phyloP scores from a whole-genome alignment of 2,329 filamentous ascomycete genomes.

The Ceratocystis alfenasii region DNA sequence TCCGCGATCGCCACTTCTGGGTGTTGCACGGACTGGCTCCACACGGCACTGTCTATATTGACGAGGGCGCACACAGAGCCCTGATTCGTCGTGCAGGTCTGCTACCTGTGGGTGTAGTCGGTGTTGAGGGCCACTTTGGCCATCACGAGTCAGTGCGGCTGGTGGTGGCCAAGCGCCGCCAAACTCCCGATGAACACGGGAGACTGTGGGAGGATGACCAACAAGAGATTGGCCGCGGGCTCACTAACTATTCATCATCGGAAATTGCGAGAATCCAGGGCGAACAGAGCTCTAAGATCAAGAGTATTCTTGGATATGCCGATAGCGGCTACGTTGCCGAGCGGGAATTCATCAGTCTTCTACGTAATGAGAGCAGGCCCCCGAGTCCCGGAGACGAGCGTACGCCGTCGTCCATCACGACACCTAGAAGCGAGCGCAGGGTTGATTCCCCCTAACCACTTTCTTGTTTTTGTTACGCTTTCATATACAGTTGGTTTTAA shows the following conservation, averaged over 20 bases:
- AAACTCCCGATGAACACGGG: conserved; percentile 32
- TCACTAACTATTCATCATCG: conserved; percentile 83
- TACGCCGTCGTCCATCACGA: neutral
- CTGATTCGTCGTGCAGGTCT: conserved; percentile 74
- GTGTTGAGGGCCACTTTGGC: conserved; percentile 76
- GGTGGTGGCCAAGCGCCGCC: conserved; percentile 58
- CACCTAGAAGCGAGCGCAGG: conserved; percentile 2
- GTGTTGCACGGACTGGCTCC: conserved; percentile 82
- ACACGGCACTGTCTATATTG: conserved; percentile 85
- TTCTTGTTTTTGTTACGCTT: neutral
- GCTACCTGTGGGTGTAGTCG: conserved; percentile 79
- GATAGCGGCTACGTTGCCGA: conserved; percentile 90
- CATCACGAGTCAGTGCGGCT: conserved; percentile 88
- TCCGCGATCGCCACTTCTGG: conserved; percentile 94
- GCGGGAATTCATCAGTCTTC: conserved; percentile 75
- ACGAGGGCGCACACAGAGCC: conserved; percentile 73
- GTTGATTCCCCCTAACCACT: neutral
- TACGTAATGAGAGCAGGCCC: conserved; percentile 43
- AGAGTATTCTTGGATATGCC: conserved; percentile 70
- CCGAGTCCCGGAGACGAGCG: conserved; percentile 24
- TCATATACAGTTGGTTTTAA: neutral
- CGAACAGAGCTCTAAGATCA: conserved; percentile 68
- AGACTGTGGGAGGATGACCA: conserved; percentile 41
- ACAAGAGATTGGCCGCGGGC: conserved; percentile 69
- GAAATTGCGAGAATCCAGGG: conserved; percentile 82